Base-by-base conservation (phyloP, 352 stramenopile genomes). In the Globisporangium paroecandrum region DNA sequence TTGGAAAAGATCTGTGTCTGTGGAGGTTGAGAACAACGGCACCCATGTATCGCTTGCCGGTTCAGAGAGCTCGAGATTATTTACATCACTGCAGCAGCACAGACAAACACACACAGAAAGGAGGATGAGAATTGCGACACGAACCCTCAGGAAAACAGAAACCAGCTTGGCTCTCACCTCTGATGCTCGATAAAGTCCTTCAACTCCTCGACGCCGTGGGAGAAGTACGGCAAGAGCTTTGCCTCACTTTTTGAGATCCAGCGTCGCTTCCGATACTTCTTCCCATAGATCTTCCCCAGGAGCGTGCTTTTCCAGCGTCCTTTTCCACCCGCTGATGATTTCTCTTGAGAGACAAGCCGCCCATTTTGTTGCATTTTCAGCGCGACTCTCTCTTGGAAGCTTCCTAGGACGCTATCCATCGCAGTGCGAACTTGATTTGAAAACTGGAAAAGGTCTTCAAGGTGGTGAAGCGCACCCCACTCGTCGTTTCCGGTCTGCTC, bases 211-310 rank as follows among this genome's bases (percentile, higher is more conserved):
- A 86, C 81, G 15, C 66, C 76, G 55, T 93, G 81, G 1, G 74
- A 78, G 66, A 93, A 90, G 62, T 85, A 79, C 15, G 85, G 85
- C 12, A 93, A 66, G 49, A 89, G 38, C 58, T 82, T 89, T 6
- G 79, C 72, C 56, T 93, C 85, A 5, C 56, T 72, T 47, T 81
- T 87, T 2, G 85, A 83, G 27, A 93, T 79, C 58, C 69, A 83
- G 27, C 83, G 73, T 9, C 82, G 81, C 25, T 84, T 84, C 3
- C 79, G 85, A 36, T 77, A 82, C 49, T 83, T 82, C 13, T 81
- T 82, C 2, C 81, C 79, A 43, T 89, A 85, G 1, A 77, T 77
- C 59, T 89, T 84, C 4, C 71, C 73, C 29, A 93, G 69, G 32
- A 93, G 68, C 10, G 81, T 76, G 55, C 69, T 90, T 10, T 70